These are phyloP conservation scores for Flaveria linearis DNA, from an alignment of 129 eudicot genomes.

Conservation along the genomic window DNA sequence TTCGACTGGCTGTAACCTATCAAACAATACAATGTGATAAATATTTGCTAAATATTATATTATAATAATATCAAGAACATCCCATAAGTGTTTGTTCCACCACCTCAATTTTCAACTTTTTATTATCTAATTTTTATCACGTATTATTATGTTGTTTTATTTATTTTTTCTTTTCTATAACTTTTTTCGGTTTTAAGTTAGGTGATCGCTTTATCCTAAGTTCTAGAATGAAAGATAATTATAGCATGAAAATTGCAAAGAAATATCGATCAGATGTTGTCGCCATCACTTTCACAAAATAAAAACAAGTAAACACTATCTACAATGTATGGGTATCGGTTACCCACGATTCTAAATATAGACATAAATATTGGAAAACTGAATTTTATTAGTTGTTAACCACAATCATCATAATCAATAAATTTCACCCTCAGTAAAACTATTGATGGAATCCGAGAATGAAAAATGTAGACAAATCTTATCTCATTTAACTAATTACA, in stretches of 20 bases:
- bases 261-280: background rate
- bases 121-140: too few relatives aligned
- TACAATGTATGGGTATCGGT: background rate
- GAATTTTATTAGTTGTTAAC: background rate
- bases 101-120: too few relatives aligned
- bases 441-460: background rate
- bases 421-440: background rate
- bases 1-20: too few relatives aligned
- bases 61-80: too few relatives aligned
- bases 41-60: too few relatives aligned
- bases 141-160: background rate
- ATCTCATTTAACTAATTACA: too few relatives aligned
- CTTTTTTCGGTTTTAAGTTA: background rate
- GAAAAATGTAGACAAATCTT: too few relatives aligned
- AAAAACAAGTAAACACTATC: background rate
- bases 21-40: too few relatives aligned
- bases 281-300: background rate
- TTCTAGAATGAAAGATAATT: background rate
- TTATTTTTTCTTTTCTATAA: background rate
- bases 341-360: background rate
- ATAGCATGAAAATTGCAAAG: background rate
- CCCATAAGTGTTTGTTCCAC: too few relatives aligned
- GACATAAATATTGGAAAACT: background rate
- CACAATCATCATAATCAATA: too few relatives aligned
- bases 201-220: background rate